Percentiles rank a stretch among this genome's conserved stretches.
Conservation (phyloP, 345 rosid genomes). For the Arabidopsis suecica region DNA sequence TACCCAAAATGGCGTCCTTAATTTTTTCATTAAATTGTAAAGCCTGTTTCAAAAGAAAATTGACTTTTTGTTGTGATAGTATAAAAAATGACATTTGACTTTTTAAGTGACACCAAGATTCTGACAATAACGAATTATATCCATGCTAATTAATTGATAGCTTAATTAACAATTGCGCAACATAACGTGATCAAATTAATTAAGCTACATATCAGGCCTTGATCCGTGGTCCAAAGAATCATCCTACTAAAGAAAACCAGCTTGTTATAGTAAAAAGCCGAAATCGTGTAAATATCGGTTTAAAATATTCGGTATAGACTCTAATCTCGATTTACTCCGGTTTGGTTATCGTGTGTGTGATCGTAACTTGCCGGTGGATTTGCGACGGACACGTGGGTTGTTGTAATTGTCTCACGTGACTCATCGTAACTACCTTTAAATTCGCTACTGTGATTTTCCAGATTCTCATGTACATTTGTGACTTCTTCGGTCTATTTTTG, state of each 20-base stretch:
- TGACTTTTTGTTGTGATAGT: slow-evolving; percentile 16
- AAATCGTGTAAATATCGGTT: slow-evolving; percentile 2
- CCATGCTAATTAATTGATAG: slow-evolving; percentile 26
- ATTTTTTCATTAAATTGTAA: slow-evolving; percentile 2
- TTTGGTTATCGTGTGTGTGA: slow-evolving; percentile 28
- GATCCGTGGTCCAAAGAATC: slow-evolving; percentile 31
- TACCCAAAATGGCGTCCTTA: neutral
- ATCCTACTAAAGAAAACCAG: slow-evolving; percentile 15
- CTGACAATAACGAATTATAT: slow-evolving; percentile 39
- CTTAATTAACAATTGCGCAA: slow-evolving; percentile 31
- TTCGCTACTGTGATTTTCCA: slow-evolving; percentile 18
- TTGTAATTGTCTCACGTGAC: slow-evolving; percentile 32
- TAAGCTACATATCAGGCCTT: slow-evolving; percentile 31
- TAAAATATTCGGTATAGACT: neutral
- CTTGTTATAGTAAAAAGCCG: neutral
- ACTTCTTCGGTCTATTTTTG: slow-evolving; percentile 10
- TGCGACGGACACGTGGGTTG: slow-evolving; percentile 39
- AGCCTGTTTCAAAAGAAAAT: neutral
- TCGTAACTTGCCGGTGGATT: slow-evolving; percentile 36
- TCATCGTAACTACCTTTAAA: slow-evolving; percentile 29
- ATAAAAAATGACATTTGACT: slow-evolving; percentile 29
- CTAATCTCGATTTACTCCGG: neutral
- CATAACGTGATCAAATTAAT: slow-evolving; percentile 37
- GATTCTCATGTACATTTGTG: slow-evolving; percentile 41
- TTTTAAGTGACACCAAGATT: slow-evolving; percentile 32